Evolutionary conservation across 2,329 filamentous ascomycete genomes (phyloP), one percentile per base, ranked within the genome.

Genomic region (Aspergillus unguis): DNA sequence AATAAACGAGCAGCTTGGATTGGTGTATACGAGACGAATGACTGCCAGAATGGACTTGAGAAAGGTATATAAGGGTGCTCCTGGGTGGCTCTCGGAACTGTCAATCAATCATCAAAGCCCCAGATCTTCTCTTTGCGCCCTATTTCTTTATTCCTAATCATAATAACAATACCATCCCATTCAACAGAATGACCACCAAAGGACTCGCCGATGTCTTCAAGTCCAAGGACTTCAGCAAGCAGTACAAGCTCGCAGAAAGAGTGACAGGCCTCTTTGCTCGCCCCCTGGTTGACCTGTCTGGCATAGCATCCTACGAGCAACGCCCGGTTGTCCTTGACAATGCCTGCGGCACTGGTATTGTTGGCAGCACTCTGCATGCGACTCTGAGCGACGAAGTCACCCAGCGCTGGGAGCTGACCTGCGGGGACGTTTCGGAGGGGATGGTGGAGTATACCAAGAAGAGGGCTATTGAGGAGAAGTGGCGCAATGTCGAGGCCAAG

Each of bases 331-430:
- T 83, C 26, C 62, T 84, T 8, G 81, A 84, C 53, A 76, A 75
- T 56, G 80, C 77, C 5, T 83, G 80, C 50, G 81, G 81, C 0
- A 71, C 73, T 3, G 81, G 80, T 0, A 70, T 80, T 11, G 68
- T 81, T 9, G 76, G 75, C 1, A 72, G 75, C 6, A 64, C 75
- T 27, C 59, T 82, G 10, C 74, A 80, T 51, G 62, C 62, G 7
- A 62, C 59, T 2, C 53, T 83, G 10, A 57, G 70, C 9, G 64
- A 62, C 6, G 60, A 73, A 1, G 64, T 75, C 4, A 67, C 79
- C 23, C 62, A 60, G 6, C 60, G 64, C 48, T 80, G 79, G 65
- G 72, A 69, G 25, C 70, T 83, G 48, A 60, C 79, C n/a, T 80
- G 75, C 29, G 74, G 75, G 3, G 81, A 84, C 58, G 68, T 73